phyloP scores from a whole-genome alignment of 2,329 filamentous ascomycete genomes.

The Sporothrix brunneoviolacea region DNA sequence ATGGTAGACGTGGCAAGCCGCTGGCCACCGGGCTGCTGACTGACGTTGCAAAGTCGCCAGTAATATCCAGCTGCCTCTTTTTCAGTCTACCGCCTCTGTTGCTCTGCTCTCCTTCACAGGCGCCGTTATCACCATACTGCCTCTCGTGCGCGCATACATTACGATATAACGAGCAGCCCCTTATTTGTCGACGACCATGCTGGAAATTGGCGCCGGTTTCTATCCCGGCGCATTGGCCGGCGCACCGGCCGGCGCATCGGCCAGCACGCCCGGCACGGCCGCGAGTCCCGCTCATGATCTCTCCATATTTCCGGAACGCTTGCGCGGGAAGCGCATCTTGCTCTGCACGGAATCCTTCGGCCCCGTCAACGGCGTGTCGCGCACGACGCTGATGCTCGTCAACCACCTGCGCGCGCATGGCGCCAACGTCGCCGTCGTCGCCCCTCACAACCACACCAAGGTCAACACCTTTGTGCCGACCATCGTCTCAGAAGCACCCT shows the following conservation, averaged over 20 bases:
- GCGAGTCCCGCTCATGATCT: conserved; percentile 29
- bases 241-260: no score
- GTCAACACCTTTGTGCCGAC: conserved; percentile 47
- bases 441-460: conserved; percentile 51
- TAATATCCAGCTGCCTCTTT: not conserved
- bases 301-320: conserved; percentile 37
- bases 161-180: no score
- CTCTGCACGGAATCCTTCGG: conserved; percentile 67
- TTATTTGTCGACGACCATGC: not conserved
- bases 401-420: conserved; percentile 59
- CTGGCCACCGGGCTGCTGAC: conserved; percentile 1
- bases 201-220: not conserved
- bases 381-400: conserved; percentile 63
- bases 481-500: conserved; percentile 21
- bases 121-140: no score
- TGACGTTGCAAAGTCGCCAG: not conserved
- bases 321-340: conserved; percentile 56
- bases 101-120: no score
- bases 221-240: not conserved
- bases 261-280: no score
- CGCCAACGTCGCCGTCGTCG: conserved; percentile 59
- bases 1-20: conserved; percentile 1
- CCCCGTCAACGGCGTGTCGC: conserved; percentile 66
- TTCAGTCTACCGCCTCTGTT: no score
- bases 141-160: no score